Evolutionary conservation across 1,284 basidiomycete species (phyloP), one percentile per base, ranked within the genome.

Genomic region (Moniliophthora roreri): DNA sequence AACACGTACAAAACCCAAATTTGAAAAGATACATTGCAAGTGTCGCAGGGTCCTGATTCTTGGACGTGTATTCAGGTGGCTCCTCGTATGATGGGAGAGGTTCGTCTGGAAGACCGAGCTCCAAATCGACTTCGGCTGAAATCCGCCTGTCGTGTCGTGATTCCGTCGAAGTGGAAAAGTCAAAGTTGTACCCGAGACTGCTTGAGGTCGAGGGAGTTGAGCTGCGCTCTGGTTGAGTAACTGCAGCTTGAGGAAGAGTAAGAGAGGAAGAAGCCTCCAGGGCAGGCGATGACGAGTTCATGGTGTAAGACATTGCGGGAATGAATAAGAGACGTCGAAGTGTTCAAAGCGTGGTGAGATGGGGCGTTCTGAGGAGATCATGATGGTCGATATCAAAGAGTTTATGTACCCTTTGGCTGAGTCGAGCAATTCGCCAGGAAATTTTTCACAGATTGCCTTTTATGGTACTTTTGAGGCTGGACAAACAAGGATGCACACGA

Each of bases 11-110:
- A 58, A 76, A 74, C 24, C 73, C 71, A 54, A 75, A 75, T 60
- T 72, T 71, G 66, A 76, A 76, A 15, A 76, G 65, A 58, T 67
- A 73, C 70, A 71, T 72, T 1, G 72, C 72, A 48, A 76, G 71
- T 40, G 73, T 76, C 1, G 66, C 56, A 21, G 72, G 73, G 62
- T 75, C 72, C 28, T 62, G 11, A 18, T 34, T 52, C 37, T 47
- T 54, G 3, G 47, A 40, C 11, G 56, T 38, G 36, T 56, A 59
- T 39, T 55, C 54, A 18, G 56, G 54, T 6, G 58, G 58, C 21
- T 53, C 54, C 11, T 52, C 3, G 32, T 58, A 60, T 8, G 58
- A 54, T 41, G 57, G 58, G 9, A 51, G 52, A 8, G 46, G 20
- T 45, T 56, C 54, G 23, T 32, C 24, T n/a, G 11, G 24, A 9